Percentiles rank a stretch among this genome's conserved stretches.
phyloP scores from a whole-genome alignment of 1,139 yeast genomes.

The Suhomyces bokatorum region DNA sequence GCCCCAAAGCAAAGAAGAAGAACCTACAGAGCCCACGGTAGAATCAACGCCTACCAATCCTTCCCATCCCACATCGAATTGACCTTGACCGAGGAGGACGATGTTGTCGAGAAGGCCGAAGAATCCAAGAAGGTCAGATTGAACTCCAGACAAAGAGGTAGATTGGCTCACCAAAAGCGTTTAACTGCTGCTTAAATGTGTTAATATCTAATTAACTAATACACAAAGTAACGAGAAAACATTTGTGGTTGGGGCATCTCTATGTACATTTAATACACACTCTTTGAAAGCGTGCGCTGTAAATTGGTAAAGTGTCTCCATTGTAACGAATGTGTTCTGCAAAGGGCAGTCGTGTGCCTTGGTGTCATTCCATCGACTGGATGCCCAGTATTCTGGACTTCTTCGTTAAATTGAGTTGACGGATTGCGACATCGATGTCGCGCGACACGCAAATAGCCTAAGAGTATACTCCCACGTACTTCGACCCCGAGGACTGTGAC shows the following conservation, averaged over 20 bases:
- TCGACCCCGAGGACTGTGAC: too few relatives aligned
- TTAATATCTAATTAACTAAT: constrained; percentile 14
- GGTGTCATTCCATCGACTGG: not conserved
- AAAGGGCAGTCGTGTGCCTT: too few relatives aligned
- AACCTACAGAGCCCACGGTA: constrained; percentile 99
- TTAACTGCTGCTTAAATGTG: constrained; percentile 35
- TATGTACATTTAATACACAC: constrained; percentile 14
- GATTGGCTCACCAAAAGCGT: constrained; percentile 84
- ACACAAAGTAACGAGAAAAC: constrained; percentile 13
- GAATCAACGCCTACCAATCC: constrained; percentile 98
- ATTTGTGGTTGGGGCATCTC: constrained; percentile 7
- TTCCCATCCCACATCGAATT: constrained; percentile 99
- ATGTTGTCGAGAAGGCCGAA: constrained; percentile 89
- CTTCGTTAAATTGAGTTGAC: too few relatives aligned
- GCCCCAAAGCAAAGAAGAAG: constrained; percentile 99
- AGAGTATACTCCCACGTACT: too few relatives aligned
- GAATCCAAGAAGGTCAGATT: constrained; percentile 81
- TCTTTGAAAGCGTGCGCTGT: constrained; percentile 2
- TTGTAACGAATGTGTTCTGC: too few relatives aligned
- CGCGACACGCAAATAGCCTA: not conserved
- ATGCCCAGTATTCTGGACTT: too few relatives aligned
- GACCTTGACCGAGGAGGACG: constrained; percentile 93
- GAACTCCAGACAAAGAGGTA: constrained; percentile 91
- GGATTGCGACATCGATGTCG: not conserved
- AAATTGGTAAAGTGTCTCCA: not conserved